Base-by-base conservation (phyloP, 2,329 filamentous ascomycete genomes). In the Furcasterigmium sp. region DNA sequence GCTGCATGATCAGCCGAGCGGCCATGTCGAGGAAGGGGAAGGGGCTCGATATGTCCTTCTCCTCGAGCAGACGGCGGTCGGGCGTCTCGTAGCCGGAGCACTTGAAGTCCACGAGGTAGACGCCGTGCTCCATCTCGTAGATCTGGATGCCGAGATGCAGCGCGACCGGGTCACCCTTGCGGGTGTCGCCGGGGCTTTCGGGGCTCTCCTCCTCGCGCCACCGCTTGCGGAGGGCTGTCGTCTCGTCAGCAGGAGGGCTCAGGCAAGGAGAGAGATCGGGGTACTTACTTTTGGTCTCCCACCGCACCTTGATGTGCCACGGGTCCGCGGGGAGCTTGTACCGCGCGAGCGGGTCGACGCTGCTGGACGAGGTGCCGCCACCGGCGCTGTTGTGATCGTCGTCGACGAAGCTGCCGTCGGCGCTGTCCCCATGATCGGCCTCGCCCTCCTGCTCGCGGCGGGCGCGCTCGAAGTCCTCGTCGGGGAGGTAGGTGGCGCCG, bases 61-160 rank as follows among this genome's bases (percentile, higher is more conserved):
- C 90, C 56, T 93, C 89, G 40, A 90, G 70, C 40, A 85, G 70
- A 51, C 84, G 80, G 39, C 91, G 84, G 43, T 93, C 73, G 11
- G 72, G 58, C 37, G 77, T 88, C 68, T 98, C 93, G 66, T 98
- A 98, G 17, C 93, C 93, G 13, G 93, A 91, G 62, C 91, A 97
- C 62, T 96, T 97, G 74, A 98, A 98, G 63, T 98, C 93, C 39
- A 98, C 93, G 49, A 98, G 84, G 64, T 91, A 97, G 52, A 93
- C 91, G 43, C 87, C 85, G 45, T 83, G 82, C 62, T 97, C 91
- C 72, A 97, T 90, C 59, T 90, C 85, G 65, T 96, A 96, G 41
- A 96, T 84, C 62, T 96, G 93, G 50, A 98, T 96, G 52, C 95
- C 91, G 61, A 98, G 82, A 60, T 95, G 93, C 57, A 97, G 85